These are phyloP conservation scores for Nemania serpens DNA, from an alignment of 2,329 filamentous ascomycete genomes.

Conservation along the genomic window DNA sequence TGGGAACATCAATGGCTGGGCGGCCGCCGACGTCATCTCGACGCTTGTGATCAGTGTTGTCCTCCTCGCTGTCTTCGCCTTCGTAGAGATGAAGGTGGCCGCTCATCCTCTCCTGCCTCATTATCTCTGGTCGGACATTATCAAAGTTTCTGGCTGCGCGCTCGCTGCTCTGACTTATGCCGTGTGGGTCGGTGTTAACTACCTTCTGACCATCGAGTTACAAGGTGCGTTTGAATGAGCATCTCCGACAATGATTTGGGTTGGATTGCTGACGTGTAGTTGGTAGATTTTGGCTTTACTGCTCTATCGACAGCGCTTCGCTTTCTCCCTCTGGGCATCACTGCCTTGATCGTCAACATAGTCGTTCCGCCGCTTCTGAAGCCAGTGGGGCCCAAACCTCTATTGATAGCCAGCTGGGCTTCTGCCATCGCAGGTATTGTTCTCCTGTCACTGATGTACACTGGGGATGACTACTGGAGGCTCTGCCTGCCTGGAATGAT, in stretches of 20 bases:
- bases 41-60: neutral
- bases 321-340: constrained; percentile 12
- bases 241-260: neutral
- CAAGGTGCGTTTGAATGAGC: neutral
- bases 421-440: constrained; percentile 2
- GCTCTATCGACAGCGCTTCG: constrained; percentile 1
- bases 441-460: constrained; percentile 2
- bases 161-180: constrained; percentile 3
- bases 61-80: neutral
- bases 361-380: constrained; percentile 4
- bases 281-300: constrained; percentile 4
- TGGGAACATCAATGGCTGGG: constrained; percentile 1
- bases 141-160: neutral
- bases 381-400: neutral
- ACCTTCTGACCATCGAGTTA: constrained; percentile 5
- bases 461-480: constrained; percentile 6
- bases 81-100: constrained; percentile 1
- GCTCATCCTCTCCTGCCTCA: neutral
- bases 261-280: neutral
- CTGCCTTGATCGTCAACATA: constrained; percentile 2
- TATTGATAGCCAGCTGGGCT: constrained; percentile 6
- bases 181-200: neutral
- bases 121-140: neutral
- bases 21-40: neutral
- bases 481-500: constrained; percentile 9